A percentile compares a stretch with the other conserved stretches of the same genome.
These are phyloP conservation scores for Erodium moschatum DNA, from an alignment of 441 rosid genomes.

Conservation along the genomic window DNA sequence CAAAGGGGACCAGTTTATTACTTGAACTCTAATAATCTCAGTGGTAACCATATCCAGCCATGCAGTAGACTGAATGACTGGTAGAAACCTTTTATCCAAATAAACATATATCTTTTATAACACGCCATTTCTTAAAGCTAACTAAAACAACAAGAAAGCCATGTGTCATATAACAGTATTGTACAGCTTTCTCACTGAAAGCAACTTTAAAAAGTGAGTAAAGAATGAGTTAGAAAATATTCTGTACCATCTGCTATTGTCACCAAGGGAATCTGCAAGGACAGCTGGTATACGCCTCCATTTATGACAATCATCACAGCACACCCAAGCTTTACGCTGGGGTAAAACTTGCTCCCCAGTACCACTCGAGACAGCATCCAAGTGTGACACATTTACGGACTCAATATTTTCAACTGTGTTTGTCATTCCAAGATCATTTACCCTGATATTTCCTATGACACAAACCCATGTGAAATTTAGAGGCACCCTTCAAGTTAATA, in stretches of 20 bases:
- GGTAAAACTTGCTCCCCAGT: conserved; percentile 35
- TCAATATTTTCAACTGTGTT: conserved; percentile 25
- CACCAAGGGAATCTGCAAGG: conserved; percentile 57
- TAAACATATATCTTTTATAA: background rate
- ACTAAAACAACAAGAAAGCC: background rate
- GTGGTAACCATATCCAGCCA: background rate
- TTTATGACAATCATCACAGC: conserved; percentile 80
- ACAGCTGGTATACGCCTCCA: conserved; percentile 85
- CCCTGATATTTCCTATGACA: conserved; percentile 34
- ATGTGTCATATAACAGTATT: background rate
- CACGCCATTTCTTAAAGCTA: background rate
- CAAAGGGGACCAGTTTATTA: background rate
- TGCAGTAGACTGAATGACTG: background rate
- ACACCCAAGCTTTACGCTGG: conserved; percentile 74
- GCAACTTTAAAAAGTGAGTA: conserved; percentile 12
- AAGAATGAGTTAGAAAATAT: conserved; percentile 2
- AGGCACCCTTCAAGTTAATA: conserved; percentile 10
- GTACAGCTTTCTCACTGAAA: conserved; percentile 13
- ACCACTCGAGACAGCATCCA: conserved; percentile 30
- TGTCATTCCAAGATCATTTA: conserved; percentile 28
- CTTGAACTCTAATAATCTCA: background rate
- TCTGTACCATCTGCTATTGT: conserved; percentile 67
- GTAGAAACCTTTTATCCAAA: background rate
- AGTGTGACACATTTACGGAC: conserved; percentile 29
- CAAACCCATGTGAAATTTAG: conserved; percentile 20